These are phyloP conservation scores for Mycothermus thermophilus DNA, from an alignment of 495 filamentous ascomycete species.

Conservation along the genomic window DNA sequence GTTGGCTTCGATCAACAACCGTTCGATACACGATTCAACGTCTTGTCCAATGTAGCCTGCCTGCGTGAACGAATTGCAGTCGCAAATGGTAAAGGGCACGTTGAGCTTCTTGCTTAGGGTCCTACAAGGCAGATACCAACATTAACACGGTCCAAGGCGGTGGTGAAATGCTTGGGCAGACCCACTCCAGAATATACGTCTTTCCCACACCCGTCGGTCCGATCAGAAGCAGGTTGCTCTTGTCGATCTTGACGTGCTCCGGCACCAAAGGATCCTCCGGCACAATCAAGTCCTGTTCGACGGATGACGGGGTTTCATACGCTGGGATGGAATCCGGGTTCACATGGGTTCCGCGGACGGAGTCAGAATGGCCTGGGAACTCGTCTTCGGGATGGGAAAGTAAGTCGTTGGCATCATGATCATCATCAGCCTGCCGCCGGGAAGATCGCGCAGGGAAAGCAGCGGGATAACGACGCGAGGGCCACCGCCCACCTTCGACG, in stretches of 20 bases:
- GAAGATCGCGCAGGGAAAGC: conserved; percentile 11
- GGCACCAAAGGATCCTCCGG: conserved; percentile 32
- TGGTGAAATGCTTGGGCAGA: not conserved
- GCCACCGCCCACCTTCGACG: conserved; percentile 35
- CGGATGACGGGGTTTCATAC: conserved; percentile 12
- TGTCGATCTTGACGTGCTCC: conserved; percentile 69
- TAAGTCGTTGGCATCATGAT: not conserved
- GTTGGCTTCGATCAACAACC: conserved; percentile 76
- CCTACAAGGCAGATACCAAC: conserved; percentile 14
- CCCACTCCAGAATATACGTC: conserved; percentile 76
- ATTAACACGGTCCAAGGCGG: not conserved
- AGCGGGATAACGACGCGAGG: conserved; percentile 12
- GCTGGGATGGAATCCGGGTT: conserved; percentile 11
- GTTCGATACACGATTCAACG: conserved; percentile 81
- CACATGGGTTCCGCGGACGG: conserved; percentile 32
- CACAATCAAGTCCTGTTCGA: conserved; percentile 25
- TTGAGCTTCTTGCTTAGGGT: conserved; percentile 50
- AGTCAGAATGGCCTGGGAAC: conserved; percentile 57
- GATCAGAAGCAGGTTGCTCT: conserved; percentile 86
- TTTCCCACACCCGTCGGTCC: conserved; percentile 95
- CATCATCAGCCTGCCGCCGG: conserved; percentile 18
- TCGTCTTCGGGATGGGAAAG: conserved; percentile 49
- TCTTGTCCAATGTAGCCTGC: conserved; percentile 97
- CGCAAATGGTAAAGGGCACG: conserved; percentile 92
- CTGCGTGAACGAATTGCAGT: conserved; percentile 94